A percentile compares a stretch with the other conserved stretches of the same genome.
These are phyloP conservation scores for Eryngium alpinum DNA, from an alignment of 140 eudicot genomes.

Conservation along the genomic window DNA sequence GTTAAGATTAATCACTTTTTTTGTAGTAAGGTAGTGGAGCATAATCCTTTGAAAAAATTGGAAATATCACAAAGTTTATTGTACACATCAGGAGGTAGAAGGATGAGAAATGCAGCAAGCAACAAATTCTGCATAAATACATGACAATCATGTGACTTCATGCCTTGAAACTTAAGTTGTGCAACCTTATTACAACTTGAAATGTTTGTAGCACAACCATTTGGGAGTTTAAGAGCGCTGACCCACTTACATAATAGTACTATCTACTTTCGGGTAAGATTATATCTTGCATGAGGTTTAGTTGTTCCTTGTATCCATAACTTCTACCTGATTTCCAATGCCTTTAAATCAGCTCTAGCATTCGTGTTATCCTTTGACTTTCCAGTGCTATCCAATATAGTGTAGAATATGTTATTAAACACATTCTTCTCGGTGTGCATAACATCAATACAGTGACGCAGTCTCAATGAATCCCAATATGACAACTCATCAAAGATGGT, in stretches of 20 bases:
- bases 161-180: background rate
- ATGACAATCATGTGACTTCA: background rate
- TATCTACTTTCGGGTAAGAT: background rate
- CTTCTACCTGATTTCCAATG: background rate
- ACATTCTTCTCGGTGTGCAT: background rate
- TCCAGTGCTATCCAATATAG: background rate
- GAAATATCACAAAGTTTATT: background rate
- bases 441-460: background rate
- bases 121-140: too few species aligned
- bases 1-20: too few species aligned
- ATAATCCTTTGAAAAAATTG: background rate
- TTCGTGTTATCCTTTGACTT: background rate
- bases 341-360: background rate
- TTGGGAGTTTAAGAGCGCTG: background rate
- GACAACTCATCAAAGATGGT: background rate
- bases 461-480: background rate
- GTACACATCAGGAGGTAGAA: background rate
- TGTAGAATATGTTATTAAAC: background rate
- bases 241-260: background rate
- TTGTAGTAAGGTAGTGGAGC: background rate
- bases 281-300: background rate
- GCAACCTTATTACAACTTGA: background rate
- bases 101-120: background rate
- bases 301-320: background rate
- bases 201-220: background rate